Conservation (phyloP, 805 yeast species). For the Myxozyma geophila region DNA sequence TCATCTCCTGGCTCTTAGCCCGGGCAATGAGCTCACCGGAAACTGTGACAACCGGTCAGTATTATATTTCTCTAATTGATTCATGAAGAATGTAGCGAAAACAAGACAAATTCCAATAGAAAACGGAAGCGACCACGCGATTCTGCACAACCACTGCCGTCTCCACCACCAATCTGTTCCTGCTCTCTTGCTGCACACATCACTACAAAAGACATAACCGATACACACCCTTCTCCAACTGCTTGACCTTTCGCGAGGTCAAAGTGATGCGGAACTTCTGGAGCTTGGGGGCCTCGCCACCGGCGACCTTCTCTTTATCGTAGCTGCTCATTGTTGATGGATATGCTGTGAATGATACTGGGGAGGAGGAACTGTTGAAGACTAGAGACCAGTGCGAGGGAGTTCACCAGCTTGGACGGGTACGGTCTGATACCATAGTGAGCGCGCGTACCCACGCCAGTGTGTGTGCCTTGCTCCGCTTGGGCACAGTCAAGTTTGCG, state of each 20-base stretch:
- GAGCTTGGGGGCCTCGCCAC: constrained; percentile 46
- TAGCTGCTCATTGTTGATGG: constrained; percentile 34
- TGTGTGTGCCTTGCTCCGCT: neutral
- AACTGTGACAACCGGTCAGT: constrained; percentile 50
- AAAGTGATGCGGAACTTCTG: constrained; percentile 98
- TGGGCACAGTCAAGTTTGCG: neutral
- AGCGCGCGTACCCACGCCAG: neutral
- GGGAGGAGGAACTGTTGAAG: neutral
- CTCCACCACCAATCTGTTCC: neutral
- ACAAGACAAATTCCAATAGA: neutral
- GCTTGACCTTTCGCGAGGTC: constrained; percentile 98
- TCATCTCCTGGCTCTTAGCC: constrained; percentile 80
- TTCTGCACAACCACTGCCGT: too few relatives aligned
- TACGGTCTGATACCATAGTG: neutral
- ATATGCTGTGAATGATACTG: constrained; percentile 3
- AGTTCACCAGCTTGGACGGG: neutral
- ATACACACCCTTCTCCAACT: constrained; percentile 72
- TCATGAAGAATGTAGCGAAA: neutral
- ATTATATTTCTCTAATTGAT: neutral
- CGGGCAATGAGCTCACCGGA: constrained; percentile 86
- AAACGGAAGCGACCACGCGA: neutral
- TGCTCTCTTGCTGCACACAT: neutral
- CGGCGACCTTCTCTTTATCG: constrained; percentile 50
- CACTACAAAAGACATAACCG: neutral
- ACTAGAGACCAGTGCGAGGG: neutral